Conservation (phyloP, 805 yeast genomes). For the Pichia cephalocereana region DNA sequence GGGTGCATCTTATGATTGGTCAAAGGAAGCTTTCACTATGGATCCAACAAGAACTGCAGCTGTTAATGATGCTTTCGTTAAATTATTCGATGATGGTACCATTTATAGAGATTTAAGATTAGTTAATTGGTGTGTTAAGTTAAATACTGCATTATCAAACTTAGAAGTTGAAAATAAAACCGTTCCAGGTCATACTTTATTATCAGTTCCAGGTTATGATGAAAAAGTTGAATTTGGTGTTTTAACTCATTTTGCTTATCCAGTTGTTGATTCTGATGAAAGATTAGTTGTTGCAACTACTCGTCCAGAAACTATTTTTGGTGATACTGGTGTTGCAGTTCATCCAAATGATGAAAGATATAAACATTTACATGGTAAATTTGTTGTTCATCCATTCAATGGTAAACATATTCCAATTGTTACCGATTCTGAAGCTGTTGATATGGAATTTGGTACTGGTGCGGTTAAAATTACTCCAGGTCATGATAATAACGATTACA, state of each 20-base stretch:
- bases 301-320: slow-evolving; percentile 97
- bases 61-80: slow-evolving; percentile 85
- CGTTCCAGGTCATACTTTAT: slow-evolving; percentile 67
- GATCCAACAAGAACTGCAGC: slow-evolving; percentile 69
- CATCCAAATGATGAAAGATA: slow-evolving; percentile 94
- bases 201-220: slow-evolving; percentile 85
- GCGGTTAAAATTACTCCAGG: slow-evolving; percentile 99
- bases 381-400: slow-evolving; percentile 81
- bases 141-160: slow-evolving; percentile 93
- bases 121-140: slow-evolving; percentile 92
- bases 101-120: slow-evolving; percentile 90
- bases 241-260: slow-evolving; percentile 90
- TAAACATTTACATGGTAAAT: slow-evolving; percentile 91
- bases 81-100: slow-evolving; percentile 87
- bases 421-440: slow-evolving; percentile 88
- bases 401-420: slow-evolving; percentile 81
- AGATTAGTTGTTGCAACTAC: slow-evolving; percentile 90
- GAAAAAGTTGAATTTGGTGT: slow-evolving; percentile 93
- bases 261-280: slow-evolving; percentile 79
- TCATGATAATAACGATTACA: slow-evolving; percentile 95
- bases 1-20: slow-evolving; percentile 98
- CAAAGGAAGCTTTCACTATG: slow-evolving; percentile 87
- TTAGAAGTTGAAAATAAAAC: slow-evolving; percentile 93
- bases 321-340: slow-evolving; percentile 97
- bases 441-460: slow-evolving; percentile 99